A percentile compares a stretch with the other conserved stretches of the same genome.
Conservation (phyloP, 305 asterid genomes). For the Fraxinus nigra region DNA sequence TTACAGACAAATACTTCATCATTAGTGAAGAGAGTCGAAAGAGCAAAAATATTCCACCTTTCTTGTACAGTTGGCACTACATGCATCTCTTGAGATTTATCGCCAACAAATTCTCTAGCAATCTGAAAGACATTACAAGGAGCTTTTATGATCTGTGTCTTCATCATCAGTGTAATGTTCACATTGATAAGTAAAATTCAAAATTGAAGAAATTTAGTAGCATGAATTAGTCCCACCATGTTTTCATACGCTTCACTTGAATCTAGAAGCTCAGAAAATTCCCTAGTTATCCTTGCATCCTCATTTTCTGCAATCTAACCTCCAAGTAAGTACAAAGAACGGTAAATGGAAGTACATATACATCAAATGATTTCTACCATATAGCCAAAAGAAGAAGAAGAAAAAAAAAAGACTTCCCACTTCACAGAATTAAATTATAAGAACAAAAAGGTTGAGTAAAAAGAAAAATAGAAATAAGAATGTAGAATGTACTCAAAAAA, state of each 20-base stretch:
- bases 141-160: constrained; percentile 20
- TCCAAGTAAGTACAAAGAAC: constrained; percentile 36
- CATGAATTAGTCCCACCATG: constrained; percentile 35
- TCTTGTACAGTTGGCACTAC: constrained; percentile 48
- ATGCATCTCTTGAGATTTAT: constrained; percentile 33
- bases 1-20: background rate
- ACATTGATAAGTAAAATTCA: background rate
- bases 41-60: constrained; percentile 40
- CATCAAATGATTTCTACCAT: background rate
- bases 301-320: constrained; percentile 67
- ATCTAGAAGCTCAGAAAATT: constrained; percentile 72
- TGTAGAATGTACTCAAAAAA: background rate
- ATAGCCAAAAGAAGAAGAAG: background rate
- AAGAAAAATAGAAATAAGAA: background rate
- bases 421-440: background rate
- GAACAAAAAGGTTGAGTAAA: background rate
- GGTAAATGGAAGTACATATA: background rate
- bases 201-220: background rate
- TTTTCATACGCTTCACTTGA: constrained; percentile 45
- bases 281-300: constrained; percentile 58
- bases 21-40: background rate
- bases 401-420: background rate
- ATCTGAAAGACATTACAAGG: constrained; percentile 33
- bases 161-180: background rate
- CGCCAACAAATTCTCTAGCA: constrained; percentile 22